A percentile compares a stretch with the other conserved stretches of the same genome.
phyloP scores from a whole-genome alignment of 2,329 filamentous ascomycete species.

The Sporothrix brasiliensis region DNA sequence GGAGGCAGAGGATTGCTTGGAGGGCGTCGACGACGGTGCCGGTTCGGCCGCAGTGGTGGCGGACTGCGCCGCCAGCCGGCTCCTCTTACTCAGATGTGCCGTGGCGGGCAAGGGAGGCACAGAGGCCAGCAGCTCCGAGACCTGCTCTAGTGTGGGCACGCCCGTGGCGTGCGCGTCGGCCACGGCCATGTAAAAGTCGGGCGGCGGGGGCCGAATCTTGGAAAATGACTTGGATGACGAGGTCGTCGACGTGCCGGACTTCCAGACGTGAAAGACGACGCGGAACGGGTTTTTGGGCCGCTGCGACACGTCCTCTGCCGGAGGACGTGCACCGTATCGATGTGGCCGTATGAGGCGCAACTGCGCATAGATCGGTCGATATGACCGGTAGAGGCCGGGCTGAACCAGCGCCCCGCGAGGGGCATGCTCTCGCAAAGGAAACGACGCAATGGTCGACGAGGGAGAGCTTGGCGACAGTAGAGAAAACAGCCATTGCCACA shows the following conservation, averaged over 20 bases:
- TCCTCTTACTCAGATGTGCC: background rate
- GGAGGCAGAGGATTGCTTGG: background rate
- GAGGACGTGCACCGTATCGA: conserved; percentile 36
- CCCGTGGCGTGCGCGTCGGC: conserved; percentile 71
- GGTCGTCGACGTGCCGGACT: background rate
- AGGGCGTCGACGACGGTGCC: background rate
- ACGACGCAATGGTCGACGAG: background rate
- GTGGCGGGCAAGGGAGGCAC: conserved; percentile 53
- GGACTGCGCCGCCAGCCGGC: background rate
- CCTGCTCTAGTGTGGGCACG: conserved; percentile 73
- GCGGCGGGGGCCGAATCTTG: conserved; percentile 75
- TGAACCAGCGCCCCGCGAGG: conserved; percentile 61
- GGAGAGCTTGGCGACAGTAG: conserved; percentile 42
- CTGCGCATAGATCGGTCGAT: conserved; percentile 72
- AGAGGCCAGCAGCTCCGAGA: conserved; percentile 71
- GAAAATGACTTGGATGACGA: conserved; percentile 58
- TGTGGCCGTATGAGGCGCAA: conserved; percentile 68
- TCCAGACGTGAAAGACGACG: conserved; percentile 49
- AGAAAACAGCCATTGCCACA: conserved; percentile 60
- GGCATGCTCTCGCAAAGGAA: conserved; percentile 33
- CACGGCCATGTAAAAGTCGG: conserved; percentile 84
- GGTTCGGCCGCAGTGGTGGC: background rate
- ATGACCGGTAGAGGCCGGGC: conserved; percentile 67
- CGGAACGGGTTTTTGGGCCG: conserved; percentile 60
- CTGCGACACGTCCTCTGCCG: conserved; percentile 35